Percentiles rank a stretch among this genome's conserved stretches.
Evolutionary conservation across 371 early-diverging fungal species (phyloP).

Genomic region (Lichtheimia hyalospora): DNA sequence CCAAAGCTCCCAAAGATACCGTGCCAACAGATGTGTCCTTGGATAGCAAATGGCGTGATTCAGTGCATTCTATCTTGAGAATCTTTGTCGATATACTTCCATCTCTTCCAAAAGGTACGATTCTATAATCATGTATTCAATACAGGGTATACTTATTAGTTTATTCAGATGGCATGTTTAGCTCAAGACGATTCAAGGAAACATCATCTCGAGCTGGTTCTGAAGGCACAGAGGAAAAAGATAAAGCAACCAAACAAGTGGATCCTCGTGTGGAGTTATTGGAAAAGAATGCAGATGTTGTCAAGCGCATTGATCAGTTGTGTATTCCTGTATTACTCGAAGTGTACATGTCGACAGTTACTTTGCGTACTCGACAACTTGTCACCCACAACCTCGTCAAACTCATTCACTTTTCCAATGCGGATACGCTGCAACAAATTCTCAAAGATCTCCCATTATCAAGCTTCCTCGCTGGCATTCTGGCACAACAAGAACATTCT

Average conservation of each 20-base stretch:
- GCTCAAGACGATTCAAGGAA: slow-evolving; percentile 34
- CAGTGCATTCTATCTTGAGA: slow-evolving; percentile 37
- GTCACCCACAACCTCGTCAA: slow-evolving; percentile 58
- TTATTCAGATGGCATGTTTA: slow-evolving; percentile 30
- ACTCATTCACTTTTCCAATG: slow-evolving; percentile 44
- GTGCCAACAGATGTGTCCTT: slow-evolving; percentile 21
- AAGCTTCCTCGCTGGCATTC: slow-evolving; percentile 59
- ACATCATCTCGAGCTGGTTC: slow-evolving; percentile 16
- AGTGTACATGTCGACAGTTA: slow-evolving; percentile 58
- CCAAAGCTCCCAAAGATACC: slow-evolving; percentile 8
- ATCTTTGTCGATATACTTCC: slow-evolving; percentile 63
- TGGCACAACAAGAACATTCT: slow-evolving; percentile 62
- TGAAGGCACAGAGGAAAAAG: slow-evolving; percentile 18
- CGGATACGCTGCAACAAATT: slow-evolving; percentile 30
- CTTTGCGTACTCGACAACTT: slow-evolving; percentile 55
- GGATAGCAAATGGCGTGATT: slow-evolving; percentile 44
- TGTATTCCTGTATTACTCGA: slow-evolving; percentile 60
- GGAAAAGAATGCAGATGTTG: slow-evolving; percentile 32
- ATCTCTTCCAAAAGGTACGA: slow-evolving; percentile 56
- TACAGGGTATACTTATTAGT: background rate
- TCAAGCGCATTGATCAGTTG: slow-evolving; percentile 41
- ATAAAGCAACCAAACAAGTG: slow-evolving; percentile 6
- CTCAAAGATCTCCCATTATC: slow-evolving; percentile 53
- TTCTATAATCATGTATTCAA: background rate
- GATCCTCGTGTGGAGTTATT: slow-evolving; percentile 47